Evolutionary conservation across 371 early-diverging fungal genomes (phyloP), one percentile per base, ranked within the genome.

Genomic region (Mucor sp.): DNA sequence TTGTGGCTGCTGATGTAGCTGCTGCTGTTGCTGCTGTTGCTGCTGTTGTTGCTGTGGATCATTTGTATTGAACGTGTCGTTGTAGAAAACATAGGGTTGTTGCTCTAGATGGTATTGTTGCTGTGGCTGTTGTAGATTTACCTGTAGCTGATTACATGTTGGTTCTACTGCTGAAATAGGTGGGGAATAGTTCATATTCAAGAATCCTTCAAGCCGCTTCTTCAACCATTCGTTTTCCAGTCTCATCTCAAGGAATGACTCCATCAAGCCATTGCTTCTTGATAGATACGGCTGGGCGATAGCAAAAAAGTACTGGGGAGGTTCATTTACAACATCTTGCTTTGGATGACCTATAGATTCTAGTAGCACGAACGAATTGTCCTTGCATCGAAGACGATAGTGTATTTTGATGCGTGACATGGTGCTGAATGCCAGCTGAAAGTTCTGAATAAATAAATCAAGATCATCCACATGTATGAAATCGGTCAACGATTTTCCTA

Each of bases 381-480:
- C 76, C 65, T 77, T 85, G 57, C 75, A 73, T 44, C 79, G 65
- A 59, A 82, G 78, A 4, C 85, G 70, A 66, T 74, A 79, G 64
- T 78, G 73, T 2, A 74, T 21, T 50, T 69, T 74, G 19, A 79
- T 70, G 58, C 65, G 60, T 32, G 62, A 63, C 39, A 74, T 48
- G 27, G 73, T 62, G 17, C 59, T 62, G 23, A 77, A 76, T 11
- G 78, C 67, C 37, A 74, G 28, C 32, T 74, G 75, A 59, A 81
- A 74, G 21, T 76, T 80, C 21, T 74, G 62, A 50, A 72, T 65
- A 56, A 82, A 79, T 43, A 75, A 73, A 57, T 79, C 80, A 2
- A 80, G 55, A 67, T 89, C 89, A 37, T 87, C 86, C 6, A 75
- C 67, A 65, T 89, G 87, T 21, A 86, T 61, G 65, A 84, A 81